Conservation (phyloP, 2,329 filamentous ascomycete species). For the Aschersonia sp. region DNA sequence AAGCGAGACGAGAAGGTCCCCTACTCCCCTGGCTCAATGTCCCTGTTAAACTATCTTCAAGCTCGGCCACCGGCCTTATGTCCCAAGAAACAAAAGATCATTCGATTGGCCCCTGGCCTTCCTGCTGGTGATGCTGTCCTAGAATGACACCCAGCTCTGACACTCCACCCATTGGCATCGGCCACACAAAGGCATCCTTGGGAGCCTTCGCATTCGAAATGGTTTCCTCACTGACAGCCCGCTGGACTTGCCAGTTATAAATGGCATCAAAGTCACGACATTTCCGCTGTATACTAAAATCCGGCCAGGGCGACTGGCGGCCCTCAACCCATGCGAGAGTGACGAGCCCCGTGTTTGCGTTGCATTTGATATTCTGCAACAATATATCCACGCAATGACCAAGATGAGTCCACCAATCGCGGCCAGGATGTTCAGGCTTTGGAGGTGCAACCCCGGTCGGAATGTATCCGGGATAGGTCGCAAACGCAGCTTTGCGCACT, state of each 20-base stretch:
- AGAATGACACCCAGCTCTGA: not conserved
- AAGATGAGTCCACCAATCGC: conserved; percentile 1
- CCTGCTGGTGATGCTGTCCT: not conserved
- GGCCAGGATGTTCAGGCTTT: not conserved
- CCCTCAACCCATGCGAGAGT: conserved; percentile 7
- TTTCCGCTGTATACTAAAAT: conserved; percentile 8
- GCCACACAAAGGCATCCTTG: not conserved
- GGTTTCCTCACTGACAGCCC: not conserved
- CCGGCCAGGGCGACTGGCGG: conserved; percentile 4
- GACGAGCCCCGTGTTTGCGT: conserved; percentile 5
- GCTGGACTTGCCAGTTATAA: conserved; percentile 6
- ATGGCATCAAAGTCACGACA: conserved; percentile 8
- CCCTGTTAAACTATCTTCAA: no score
- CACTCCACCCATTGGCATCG: not conserved
- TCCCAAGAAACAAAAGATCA: not conserved
- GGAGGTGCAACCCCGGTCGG: not conserved
- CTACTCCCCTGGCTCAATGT: no score
- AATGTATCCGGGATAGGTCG: not conserved
- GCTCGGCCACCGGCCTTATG: not conserved
- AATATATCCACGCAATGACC: conserved; percentile 8
- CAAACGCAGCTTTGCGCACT: not conserved
- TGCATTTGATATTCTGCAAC: conserved; percentile 8
- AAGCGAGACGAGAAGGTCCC: no score
- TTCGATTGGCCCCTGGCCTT: not conserved
- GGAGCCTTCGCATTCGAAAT: not conserved